Percentiles rank a stretch among this genome's conserved stretches.
These are phyloP conservation scores for Mortierella polycephala DNA, from an alignment of 371 early-diverging fungal species.

Conservation along the genomic window DNA sequence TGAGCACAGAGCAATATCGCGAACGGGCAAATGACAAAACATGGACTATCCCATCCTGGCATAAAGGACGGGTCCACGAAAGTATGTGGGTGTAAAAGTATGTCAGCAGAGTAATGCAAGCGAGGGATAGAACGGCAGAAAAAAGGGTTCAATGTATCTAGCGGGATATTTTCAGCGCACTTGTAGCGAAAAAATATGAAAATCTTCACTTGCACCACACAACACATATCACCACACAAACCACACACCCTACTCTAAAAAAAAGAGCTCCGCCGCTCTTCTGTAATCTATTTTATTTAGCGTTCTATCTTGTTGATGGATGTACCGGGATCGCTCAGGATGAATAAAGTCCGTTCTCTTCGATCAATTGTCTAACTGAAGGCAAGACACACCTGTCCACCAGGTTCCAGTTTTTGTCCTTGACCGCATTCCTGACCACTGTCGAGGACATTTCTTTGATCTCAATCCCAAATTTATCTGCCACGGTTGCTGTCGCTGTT, in stretches of 20 bases:
- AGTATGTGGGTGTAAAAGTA: no score
- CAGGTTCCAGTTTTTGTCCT: conserved; percentile 31
- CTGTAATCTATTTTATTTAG: not conserved
- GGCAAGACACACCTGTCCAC: conserved; percentile 35
- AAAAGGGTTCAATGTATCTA: no score
- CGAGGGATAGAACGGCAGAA: no score
- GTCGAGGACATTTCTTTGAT: conserved; percentile 49
- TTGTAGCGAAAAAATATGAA: no score
- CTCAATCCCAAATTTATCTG: conserved; percentile 7
- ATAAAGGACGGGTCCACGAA: no score
- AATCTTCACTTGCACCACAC: no score
- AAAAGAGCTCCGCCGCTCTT: not conserved
- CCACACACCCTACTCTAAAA: not conserved
- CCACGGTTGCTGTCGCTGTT: not conserved
- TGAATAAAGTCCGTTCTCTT: conserved; percentile 29
- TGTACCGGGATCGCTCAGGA: not conserved
- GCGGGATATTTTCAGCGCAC: no score
- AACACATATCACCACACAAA: no score
- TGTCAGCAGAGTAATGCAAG: no score
- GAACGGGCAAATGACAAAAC: no score
- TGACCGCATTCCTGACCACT: conserved; percentile 39
- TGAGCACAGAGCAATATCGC: no score
- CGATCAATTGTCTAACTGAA: conserved; percentile 31
- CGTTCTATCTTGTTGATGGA: not conserved
- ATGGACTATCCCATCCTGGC: no score